Base-by-base conservation (phyloP, 345 rosid genomes). In the Trapa bicornis region DNA sequence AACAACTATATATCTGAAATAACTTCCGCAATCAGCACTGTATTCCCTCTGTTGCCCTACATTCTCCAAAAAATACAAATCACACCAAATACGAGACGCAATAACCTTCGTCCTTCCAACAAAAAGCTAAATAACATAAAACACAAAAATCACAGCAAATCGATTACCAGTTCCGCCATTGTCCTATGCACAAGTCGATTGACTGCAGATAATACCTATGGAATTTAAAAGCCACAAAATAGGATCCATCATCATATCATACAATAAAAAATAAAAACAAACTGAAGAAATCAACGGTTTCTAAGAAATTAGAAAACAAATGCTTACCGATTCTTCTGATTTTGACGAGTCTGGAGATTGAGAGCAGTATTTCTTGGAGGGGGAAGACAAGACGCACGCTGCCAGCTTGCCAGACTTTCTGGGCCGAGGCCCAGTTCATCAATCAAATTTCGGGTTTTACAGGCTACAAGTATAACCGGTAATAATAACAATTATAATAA, bases 101-200 rank as follows among this genome's bases (percentile, higher is more conserved):
- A 58, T 15, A 1, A 35, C 33, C 38, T 58, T 11, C 37, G 11
- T 58, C 13, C 35, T 57, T 32, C 6, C 38, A 58, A 1, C 13
- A 58, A 32, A 2, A 8, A 1, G 14, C 63, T 6, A 32, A 2
- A 22, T 22, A 3, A 32, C 11, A 32, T 2, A 32, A 11, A 16
- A 33, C 16, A 1, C 35, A 9, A 5, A 58, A 58, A 16, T 3
- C 0, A 1, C 32, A 1, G 1, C 3, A 58, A 33, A 5, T 32
- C 37, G 12, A 9, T 58, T 35, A 58, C 63, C 63, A 58, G 63
- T 33, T 58, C 63, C 16, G 63, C 37, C 63, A 58, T 58, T 58
- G 63, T 38, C 15, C 6, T 37, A 58, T 9, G 16, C 63, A 10
- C 16, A 12, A 0, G 16, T 13, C 38, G 62, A 35, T 57, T 10